Base-by-base conservation (phyloP, 805 yeast species). In the Pichia exigua region DNA sequence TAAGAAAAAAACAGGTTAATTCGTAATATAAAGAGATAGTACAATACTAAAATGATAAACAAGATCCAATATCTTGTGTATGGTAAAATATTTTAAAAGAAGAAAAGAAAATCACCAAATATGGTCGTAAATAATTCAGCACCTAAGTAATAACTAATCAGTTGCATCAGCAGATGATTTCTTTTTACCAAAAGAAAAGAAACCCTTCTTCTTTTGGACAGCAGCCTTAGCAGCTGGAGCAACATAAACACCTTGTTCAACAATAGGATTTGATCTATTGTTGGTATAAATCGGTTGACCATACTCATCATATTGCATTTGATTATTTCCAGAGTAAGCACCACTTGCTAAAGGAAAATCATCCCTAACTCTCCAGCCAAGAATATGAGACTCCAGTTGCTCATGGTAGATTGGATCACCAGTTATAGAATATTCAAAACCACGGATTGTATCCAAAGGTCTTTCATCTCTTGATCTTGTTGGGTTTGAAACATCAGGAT, bases 371-470 rank as follows among this genome's bases (percentile, higher is more conserved):
- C 86, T 81, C 85, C 95, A 91, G 17, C 97, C 98, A 44, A 85
- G 76, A 20, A 80, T 73, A 9, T 79, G 79, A 4, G 91, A 76
- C 68, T 91, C 97, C 61, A 89, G 74, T 61, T 87, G 89, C 52
- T 88, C 94, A 49, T 83, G 81, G 73, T 87, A 85, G 13, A 79
- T 68, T 52, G 76, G 71, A 67, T 94, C 99, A 48, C 96, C 96
- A 8, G 96, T 88, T 57, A 94, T 90, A 40, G 97, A 83, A 65
- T 85, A 94, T 73, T 94, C 98, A 69, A 94, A 94, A 6, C 87
- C 77, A 60, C 98, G 77, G 62, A 94, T 91, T 2, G 99, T 94
- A 67, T 95, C 99, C 61, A 94, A 73, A 4, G 99, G 99, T 62
- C 99, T 81, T 70, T 94, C 99, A 67, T 91, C 92, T 68, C 99